Base-by-base conservation (phyloP, 1,284 basidiomycete genomes). In the Apiotrichum mycotoxinovorans region DNA sequence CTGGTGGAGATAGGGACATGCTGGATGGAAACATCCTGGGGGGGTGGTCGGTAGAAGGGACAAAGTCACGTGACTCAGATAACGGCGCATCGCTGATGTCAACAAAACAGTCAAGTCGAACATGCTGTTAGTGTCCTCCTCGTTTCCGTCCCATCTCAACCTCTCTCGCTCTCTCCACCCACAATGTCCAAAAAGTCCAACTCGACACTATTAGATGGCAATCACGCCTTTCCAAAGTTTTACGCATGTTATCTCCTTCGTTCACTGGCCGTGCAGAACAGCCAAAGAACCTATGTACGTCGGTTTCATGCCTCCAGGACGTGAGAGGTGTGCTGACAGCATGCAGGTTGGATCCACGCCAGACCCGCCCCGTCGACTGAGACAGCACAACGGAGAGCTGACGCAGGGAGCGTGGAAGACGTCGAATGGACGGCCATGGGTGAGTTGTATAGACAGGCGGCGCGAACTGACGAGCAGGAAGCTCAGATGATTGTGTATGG, bases 181-280 rank as follows among this genome's bases (percentile, higher is more conserved):
- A 18, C 3, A 14, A 20, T 11, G 26, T n/a, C 38, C 1, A 56
- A 51, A 41, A 67, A 63, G 49, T 30, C 30, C 30, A 30, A 5
- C n/a, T 78, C 78, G 14, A 75, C 78, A 3, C 57, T 81, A n/a
- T 64, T 77, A 20, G 66, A 79, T 35, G 70, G 76, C 12, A 79
- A 82, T 33, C 88, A 89, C 69, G 72, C 77, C 2, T 85, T 87
- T 61, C 88, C 91, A 1, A 74, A 83, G 0, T 91, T 94, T 73
- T 95, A 95, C 71, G 88, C 88, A 1, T 94, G 91, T 75, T 95
- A 95, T 73, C 81, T 94, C 0, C 80, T 95, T 14, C 86, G 87
- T 65, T 89, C 87, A 1, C 71, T 83, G 4, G 79, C 83, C 22
- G 83, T 80, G 0, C 80, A 81, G 0, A 77, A 78, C 23, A 81